Conservation (phyloP, 768 basidiomycete species). For the Boletus rufocinnamomeus region DNA sequence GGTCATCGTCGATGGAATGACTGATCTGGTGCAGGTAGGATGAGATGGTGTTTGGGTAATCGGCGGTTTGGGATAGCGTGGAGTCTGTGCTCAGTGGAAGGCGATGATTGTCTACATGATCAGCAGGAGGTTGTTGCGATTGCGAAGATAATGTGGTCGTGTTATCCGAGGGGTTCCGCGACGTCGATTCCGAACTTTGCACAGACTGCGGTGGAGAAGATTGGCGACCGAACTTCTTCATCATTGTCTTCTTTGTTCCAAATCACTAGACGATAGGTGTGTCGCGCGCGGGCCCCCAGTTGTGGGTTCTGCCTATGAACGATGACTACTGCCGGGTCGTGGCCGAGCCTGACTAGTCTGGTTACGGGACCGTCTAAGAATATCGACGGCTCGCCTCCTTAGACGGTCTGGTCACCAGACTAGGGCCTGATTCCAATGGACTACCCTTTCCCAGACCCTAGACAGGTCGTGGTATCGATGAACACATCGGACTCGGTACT, state of each 20-base stretch:
- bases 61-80: not conserved
- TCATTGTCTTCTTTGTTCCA: not conserved
- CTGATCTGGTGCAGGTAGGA: constrained; percentile 16
- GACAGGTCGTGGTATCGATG: no score
- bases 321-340: no score
- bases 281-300: not conserved
- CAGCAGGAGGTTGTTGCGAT: not conserved
- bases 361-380: no score
- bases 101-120: not conserved
- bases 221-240: not conserved
- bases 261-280: no score
- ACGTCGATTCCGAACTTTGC: not conserved
- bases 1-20: constrained; percentile 10
- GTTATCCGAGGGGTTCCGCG: not conserved
- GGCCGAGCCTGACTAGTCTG: no score
- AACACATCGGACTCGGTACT: no score
- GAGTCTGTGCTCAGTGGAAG: not conserved
- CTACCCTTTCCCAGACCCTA: no score
- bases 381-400: no score
- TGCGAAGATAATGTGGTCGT: not conserved
- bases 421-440: no score
- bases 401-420: no score
- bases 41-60: not conserved
- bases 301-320: no score
- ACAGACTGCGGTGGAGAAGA: not conserved